Evolutionary conservation across 2,329 filamentous ascomycete species (phyloP), one percentile per base, ranked within the genome.

Genomic region (Claviceps capensis): DNA sequence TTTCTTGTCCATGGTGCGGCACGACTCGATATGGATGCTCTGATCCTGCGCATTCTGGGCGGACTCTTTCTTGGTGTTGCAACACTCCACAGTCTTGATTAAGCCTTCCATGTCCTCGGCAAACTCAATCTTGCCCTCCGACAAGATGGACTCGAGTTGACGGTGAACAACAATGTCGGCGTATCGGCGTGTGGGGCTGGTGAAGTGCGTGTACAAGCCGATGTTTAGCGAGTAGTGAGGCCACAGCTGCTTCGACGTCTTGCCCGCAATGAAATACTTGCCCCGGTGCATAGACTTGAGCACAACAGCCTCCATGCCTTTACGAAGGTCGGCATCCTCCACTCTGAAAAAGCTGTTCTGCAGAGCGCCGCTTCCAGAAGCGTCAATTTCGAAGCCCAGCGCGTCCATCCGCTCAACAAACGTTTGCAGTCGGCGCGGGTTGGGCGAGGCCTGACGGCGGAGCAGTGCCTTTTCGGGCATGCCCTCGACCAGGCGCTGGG

Each of bases 31-130:
- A 71, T 98, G 93, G 48, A 98, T 89, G 68, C 93, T 97, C 72
- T 98, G 93, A 68, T 98, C 93, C 68, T 98, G 93, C 14, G 93
- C 93, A 63, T 88, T 93, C 71, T 95, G 91, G 1, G 93, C 89
- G 13, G 90, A 97, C 66, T 98, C 93, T 69, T 97, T 98, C 82
- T 97, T 98, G 65, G 87, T 95, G 74, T 98, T 98, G 77, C 88
- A 95, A 60, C 88, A 82, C 69, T 98, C 93, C 8, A 90, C 86
- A 49, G 86, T 95, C 80, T 97, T 98, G 61, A 83, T 83, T 43
- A 98, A 75, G 53, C 76, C 83, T 65, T 98, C 93, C 55, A 93
- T 69, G 56, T 98, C 93, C 59, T 98, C 93, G 4, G 74, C 82
- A 67, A 93, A 96, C 62, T 96, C 89, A 47, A 87, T 77, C 56